phyloP scores from a whole-genome alignment of 2,329 filamentous ascomycete species.

The Cadophora sp. region DNA sequence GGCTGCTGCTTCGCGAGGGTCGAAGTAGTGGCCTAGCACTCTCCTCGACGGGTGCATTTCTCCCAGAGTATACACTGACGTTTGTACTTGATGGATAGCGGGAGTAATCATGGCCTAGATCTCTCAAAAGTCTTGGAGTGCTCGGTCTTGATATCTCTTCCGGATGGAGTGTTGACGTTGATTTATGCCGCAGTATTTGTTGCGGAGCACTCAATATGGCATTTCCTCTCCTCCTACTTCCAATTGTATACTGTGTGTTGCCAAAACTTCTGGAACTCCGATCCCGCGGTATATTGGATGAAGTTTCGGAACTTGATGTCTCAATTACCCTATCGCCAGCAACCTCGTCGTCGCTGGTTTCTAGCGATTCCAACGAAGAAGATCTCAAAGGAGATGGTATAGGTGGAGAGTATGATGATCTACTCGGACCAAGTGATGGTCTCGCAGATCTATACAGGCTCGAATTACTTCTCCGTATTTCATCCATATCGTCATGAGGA shows the following conservation, averaged over 20 bases:
- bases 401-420: conserved; percentile 40
- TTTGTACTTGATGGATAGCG: conserved; percentile 40
- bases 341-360: conserved; percentile 25
- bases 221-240: conserved; percentile 23
- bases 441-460: conserved; percentile 22
- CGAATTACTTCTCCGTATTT: conserved; percentile 16
- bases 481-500: background rate
- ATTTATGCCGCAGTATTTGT: conserved; percentile 36
- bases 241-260: conserved; percentile 16
- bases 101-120: conserved; percentile 44
- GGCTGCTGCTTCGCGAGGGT: conserved; percentile 35
- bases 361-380: conserved; percentile 32
- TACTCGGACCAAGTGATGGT: conserved; percentile 25
- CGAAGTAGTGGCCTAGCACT: conserved; percentile 25
- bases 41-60: conserved; percentile 10
- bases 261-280: conserved; percentile 15
- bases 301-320: conserved; percentile 31
- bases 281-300: conserved; percentile 27
- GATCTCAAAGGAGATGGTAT: conserved; percentile 45
- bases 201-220: conserved; percentile 30
- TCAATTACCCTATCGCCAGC: conserved; percentile 19
- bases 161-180: conserved; percentile 25
- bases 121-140: conserved; percentile 35
- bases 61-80: conserved; percentile 13
- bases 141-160: conserved; percentile 18